Conservation (phyloP, 228 moss, liverwort and hornwort genomes). For the Sphagnum fallax region DNA sequence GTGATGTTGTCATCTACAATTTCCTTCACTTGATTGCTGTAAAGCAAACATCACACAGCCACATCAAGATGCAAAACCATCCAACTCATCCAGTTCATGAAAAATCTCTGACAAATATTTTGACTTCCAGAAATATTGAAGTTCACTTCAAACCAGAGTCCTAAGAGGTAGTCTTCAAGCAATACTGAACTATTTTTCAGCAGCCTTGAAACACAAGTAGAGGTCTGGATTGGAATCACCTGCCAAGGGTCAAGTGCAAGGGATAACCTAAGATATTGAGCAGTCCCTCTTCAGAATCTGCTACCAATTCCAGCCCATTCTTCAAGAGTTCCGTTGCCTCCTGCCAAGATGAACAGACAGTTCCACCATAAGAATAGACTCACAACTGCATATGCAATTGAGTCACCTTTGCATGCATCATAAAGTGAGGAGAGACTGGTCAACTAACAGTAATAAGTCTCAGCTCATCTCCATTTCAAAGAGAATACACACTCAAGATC, state of each 20-base stretch:
- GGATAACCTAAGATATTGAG: constrained; percentile 74
- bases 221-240: constrained; percentile 16
- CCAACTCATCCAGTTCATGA: too few relatives aligned
- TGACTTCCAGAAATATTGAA: neutral
- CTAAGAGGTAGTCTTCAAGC: too few relatives aligned
- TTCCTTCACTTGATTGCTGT: constrained; percentile 68
- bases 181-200: too few relatives aligned
- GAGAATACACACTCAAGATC: neutral
- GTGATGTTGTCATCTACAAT: constrained; percentile 74
- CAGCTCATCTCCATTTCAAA: too few relatives aligned
- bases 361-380: too few relatives aligned
- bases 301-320: constrained; percentile 67
- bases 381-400: too few relatives aligned
- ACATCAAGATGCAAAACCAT: too few relatives aligned
- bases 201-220: too few relatives aligned
- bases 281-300: constrained; percentile 59
- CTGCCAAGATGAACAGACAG: constrained; percentile 20
- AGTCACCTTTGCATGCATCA: too few relatives aligned
- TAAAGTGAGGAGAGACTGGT: too few relatives aligned
- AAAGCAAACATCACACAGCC: neutral
- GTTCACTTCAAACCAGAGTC: neutral
- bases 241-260: constrained; percentile 57
- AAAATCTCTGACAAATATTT: too few relatives aligned
- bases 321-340: constrained; percentile 64
- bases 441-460: too few relatives aligned